A percentile compares a stretch with the other conserved stretches of the same genome.
Conservation (phyloP, 2,329 filamentous ascomycete genomes). For the Alternaria solani region DNA sequence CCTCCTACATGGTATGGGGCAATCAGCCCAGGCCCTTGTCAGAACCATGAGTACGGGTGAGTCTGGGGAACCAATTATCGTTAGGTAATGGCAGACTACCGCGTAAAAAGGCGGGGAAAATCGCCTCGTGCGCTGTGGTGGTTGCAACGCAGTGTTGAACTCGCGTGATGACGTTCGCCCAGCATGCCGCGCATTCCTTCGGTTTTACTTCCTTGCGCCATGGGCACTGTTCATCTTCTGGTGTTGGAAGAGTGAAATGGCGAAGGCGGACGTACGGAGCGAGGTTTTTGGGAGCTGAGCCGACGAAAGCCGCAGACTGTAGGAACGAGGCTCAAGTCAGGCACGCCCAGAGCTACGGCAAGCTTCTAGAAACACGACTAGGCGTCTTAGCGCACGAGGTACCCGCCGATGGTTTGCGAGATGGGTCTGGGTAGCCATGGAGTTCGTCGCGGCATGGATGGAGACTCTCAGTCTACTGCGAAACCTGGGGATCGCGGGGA, state of each 20-base stretch:
- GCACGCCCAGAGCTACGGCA: conserved; percentile 12
- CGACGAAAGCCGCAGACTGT: conserved; percentile 27
- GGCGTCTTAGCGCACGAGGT: conserved; percentile 10
- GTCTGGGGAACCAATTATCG: conserved; percentile 36
- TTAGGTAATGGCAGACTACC: conserved; percentile 27
- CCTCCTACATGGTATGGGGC: conserved; percentile 10
- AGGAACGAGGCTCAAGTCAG: conserved; percentile 24
- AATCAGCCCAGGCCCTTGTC: conserved; percentile 12
- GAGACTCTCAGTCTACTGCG: neutral
- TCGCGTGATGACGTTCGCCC: conserved; percentile 3
- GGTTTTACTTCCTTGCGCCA: conserved; percentile 11
- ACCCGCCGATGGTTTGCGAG: conserved; percentile 23
- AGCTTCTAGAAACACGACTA: conserved; percentile 24
- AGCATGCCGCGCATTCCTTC: conserved; percentile 19
- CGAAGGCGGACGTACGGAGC: conserved; percentile 14
- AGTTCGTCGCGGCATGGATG: neutral
- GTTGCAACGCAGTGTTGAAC: conserved; percentile 6
- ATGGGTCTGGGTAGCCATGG: conserved; percentile 6
- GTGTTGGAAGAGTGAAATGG: neutral
- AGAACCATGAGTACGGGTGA: neutral
- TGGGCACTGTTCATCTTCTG: conserved; percentile 21
- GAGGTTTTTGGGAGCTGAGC: conserved; percentile 12
- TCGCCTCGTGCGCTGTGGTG: conserved; percentile 9
- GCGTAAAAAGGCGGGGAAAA: conserved; percentile 23
- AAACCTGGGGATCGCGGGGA: conserved; percentile 7